Evolutionary conservation across 352 stramenopile species (phyloP).

Genomic region (Pythium guiyangense): DNA sequence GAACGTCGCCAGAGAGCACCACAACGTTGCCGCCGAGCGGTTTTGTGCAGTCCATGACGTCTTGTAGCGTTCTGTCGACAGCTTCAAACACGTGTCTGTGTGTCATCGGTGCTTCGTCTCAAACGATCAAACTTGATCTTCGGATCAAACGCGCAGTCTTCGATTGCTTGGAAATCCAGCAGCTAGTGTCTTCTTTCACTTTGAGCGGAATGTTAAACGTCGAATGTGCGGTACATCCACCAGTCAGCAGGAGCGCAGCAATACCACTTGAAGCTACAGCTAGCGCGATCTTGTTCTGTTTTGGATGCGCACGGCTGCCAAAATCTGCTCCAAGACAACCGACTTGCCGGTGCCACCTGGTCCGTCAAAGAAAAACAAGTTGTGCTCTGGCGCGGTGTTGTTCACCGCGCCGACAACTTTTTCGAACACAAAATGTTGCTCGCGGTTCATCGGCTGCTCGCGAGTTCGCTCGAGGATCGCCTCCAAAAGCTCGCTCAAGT

Average conservation of each 20-base stretch:
- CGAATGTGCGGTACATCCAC: constrained; percentile 25
- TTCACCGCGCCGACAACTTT: too few relatives aligned
- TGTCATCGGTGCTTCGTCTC: constrained; percentile 13
- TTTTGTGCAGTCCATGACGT: constrained; percentile 10
- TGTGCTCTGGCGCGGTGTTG: too few relatives aligned
- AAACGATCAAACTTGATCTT: constrained; percentile 9
- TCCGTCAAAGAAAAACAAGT: too few relatives aligned
- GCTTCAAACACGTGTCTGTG: constrained; percentile 15
- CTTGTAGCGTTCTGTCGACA: constrained; percentile 18
- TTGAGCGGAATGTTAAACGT: constrained; percentile 26
- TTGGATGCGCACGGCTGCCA: too few relatives aligned
- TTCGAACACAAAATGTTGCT: too few relatives aligned
- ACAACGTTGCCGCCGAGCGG: constrained; percentile 24
- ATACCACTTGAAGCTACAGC: constrained; percentile 28
- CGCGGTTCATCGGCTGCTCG: too few relatives aligned
- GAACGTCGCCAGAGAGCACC: constrained; percentile 17
- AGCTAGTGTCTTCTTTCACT: constrained; percentile 12
- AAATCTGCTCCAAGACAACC: too few relatives aligned
- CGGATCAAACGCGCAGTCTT: constrained; percentile 10
- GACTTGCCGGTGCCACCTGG: too few relatives aligned
- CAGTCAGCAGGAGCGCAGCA: constrained; percentile 19
- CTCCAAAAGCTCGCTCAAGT: too few relatives aligned
- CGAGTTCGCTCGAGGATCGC: too few relatives aligned
- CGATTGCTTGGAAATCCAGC: constrained; percentile 18
- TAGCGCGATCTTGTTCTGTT: constrained; percentile 18